phyloP scores from a whole-genome alignment of 1,284 basidiomycete species.

The Boletus sp. region DNA sequence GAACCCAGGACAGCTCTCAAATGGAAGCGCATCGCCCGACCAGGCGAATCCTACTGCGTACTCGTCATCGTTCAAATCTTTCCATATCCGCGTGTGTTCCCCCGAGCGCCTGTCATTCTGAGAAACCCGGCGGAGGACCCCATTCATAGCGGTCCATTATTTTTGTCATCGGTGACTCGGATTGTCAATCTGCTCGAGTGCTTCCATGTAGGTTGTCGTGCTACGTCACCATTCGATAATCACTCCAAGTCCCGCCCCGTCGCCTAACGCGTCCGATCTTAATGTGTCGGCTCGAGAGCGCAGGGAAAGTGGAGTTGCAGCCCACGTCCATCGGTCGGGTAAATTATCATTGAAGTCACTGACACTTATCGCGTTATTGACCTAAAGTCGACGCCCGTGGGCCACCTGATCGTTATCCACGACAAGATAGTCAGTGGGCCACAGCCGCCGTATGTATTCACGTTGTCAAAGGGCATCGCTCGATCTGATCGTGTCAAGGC shows the following conservation, averaged over 20 bases:
- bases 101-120: background rate
- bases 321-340: constrained; percentile 1
- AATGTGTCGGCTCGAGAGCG: background rate
- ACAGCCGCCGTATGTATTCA: constrained; percentile 7
- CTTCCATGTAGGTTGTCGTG: background rate
- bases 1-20: constrained; percentile 2
- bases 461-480: constrained; percentile 21
- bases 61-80: constrained; percentile 6
- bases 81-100: constrained; percentile 1
- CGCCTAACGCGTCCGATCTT: background rate
- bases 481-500: constrained; percentile 21
- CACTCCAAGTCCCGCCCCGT: background rate
- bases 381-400: constrained; percentile 6
- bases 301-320: constrained; percentile 3
- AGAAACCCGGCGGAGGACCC: background rate
- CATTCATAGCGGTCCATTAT: background rate
- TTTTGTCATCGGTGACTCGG: constrained; percentile 4
- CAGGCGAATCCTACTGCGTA: constrained; percentile 10
- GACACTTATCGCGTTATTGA: constrained; percentile 4
- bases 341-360: constrained; percentile 1
- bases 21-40: constrained; percentile 12
- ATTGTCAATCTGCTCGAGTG: constrained; percentile 1
- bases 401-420: constrained; percentile 2
- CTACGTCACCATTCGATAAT: background rate
- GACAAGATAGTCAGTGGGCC: constrained; percentile 10